Conservation (phyloP, 2,329 filamentous ascomycete species). For the Xylariaceae sp. region DNA sequence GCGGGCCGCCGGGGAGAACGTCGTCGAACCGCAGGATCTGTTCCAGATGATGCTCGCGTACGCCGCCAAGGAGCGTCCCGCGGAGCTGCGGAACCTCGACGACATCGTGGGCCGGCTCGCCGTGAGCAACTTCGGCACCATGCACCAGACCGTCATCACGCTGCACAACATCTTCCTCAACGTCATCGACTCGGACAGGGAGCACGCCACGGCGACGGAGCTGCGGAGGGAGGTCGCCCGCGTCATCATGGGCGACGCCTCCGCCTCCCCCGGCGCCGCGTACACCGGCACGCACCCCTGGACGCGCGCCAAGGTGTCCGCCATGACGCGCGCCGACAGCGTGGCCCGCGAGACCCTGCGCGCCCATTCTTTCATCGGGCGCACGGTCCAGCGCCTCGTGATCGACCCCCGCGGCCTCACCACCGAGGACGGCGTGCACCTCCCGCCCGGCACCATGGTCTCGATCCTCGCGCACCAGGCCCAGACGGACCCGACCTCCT, state of each 20-base stretch:
- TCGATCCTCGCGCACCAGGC: conserved; percentile 29
- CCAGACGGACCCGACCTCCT: conserved; percentile 26
- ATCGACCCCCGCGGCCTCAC: conserved; percentile 24
- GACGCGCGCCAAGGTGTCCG: conserved; percentile 34
- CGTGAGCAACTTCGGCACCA: conserved; percentile 32
- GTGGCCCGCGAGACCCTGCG: conserved; percentile 39
- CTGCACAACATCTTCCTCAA: conserved; percentile 39
- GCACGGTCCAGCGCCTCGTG: conserved; percentile 24
- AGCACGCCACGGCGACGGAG: conserved; percentile 32
- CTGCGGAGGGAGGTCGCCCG: conserved; percentile 34
- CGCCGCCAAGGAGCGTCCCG: conserved; percentile 32
- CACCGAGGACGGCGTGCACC: conserved; percentile 27
- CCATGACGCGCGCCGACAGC: conserved; percentile 37
- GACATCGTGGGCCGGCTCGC: conserved; percentile 28
- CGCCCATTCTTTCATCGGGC: conserved; percentile 27
- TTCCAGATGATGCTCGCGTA: conserved; percentile 39
- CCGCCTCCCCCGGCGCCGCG: background rate
- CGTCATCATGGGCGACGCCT: conserved; percentile 19
- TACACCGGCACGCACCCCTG: conserved; percentile 20
- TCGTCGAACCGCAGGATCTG: conserved; percentile 31
- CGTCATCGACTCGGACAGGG: conserved; percentile 34
- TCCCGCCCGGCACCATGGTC: conserved; percentile 29
- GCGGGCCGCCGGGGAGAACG: conserved; percentile 9
- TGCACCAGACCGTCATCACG: conserved; percentile 36
- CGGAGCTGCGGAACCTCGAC: conserved; percentile 29